Base-by-base conservation (phyloP, 257 asterid species). In the Verbena officinalis region DNA sequence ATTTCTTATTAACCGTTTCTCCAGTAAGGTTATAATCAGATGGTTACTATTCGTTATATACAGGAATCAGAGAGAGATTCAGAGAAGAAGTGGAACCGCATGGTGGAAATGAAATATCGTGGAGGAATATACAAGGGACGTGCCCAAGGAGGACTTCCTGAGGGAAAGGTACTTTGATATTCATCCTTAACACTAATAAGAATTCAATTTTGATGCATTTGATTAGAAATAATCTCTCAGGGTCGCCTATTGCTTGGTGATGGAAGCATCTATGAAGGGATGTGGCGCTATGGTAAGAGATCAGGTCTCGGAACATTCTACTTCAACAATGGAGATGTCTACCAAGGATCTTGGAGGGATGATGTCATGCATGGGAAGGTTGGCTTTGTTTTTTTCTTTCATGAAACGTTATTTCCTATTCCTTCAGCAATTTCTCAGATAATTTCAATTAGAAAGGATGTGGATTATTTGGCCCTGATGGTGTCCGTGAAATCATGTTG, bases 291-390 rank as follows among this genome's bases (percentile, higher is more conserved):
- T 62, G 99, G 99, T 59, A 93, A 90, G 80, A 80, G 88, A 77
- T 90, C 96, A 10, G 99, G 99, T 64, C 62, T 78, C 16, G 97
- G 97, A 74, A 83, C 96, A 64, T 83, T 87, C 74, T 93, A 86
- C 81, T 93, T 84, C 82, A 84, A 70, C 67, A 93, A 90, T 45
- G 96, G 97, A 17, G 96, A 93, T 79, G 86, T 90, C 69, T 93
- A 73, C 80, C 95, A 86, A 77, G 99, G 99, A 33, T 86, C 94
- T 8, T 93, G 99, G 99, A 90, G 99, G 72, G 97, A 93, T 67
- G 99, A 93, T 77, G 84, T 77, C 79, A 93, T 90, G 95, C 99
- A 93, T 44, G 99, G 99, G 58, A 93, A 93, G 96, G 98, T 93
- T 22, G 22, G 17, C 14, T 72, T 27, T 36, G 39, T 9, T 75